Base-by-base conservation (phyloP, 2,329 filamentous ascomycete species). In the Botrytis cinerea region DNA sequence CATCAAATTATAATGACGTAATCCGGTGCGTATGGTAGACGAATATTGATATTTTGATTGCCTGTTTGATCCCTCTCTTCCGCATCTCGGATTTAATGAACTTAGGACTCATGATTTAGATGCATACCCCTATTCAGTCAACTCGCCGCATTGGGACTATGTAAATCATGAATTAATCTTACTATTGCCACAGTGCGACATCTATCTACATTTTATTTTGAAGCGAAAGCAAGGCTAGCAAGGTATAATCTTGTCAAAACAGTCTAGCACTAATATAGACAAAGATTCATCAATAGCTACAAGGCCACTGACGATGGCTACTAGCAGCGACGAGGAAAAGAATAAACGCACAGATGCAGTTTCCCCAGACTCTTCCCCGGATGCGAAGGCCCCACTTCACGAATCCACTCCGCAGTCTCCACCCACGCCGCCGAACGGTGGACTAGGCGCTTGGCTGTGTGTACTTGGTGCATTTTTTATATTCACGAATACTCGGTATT, bases 381-480 rank as follows among this genome's bases (percentile, higher is more conserved):
- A 38, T 32, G n/a, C 6, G 12, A 38, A 22, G 6, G 40, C 10
- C 46, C 28, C 48, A 28, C 32, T 20, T 32, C 66, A 28, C 7
- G 38, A 66, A n/a, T 14, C 14, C n/a, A 54, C 51, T 28, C 51
- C 51, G 35, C 14, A 25, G 25, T 67, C 62, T 32, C 51, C 70
- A 59, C 62, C 38, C 20, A n/a, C 48, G 25, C 51, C 67, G 25
- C 75, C 75, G 8, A 72, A 75, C 48, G 75, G 75, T 16, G 75
- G 75, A 18, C 43, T 69, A 32, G 35, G 22, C 4, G 74, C 75
- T 46, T 76, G 70, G 74, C 73, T 70, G 25, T 63, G 40, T 22
- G 74, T 75, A n/a, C 4, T 43, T 35, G 40, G 16, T 51, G 61
- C 63, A 22, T 71, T 73, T 32, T 59, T 73, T 54, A 45, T 73